phyloP scores from a whole-genome alignment of 257 asterid genomes.

The Fraxinus cuspidata region DNA sequence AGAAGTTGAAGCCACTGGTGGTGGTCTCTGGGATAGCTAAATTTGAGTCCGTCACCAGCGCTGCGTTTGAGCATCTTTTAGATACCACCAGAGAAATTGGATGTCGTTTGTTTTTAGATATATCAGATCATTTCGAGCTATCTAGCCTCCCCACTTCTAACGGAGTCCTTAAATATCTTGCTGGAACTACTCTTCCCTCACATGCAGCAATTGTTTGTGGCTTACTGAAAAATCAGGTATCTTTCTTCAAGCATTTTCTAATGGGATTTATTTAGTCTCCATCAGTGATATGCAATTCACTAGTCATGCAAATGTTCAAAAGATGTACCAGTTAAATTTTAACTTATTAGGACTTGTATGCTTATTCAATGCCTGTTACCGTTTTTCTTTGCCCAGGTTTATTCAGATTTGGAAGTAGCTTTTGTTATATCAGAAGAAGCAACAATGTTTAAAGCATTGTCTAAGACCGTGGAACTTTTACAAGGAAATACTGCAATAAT shows the following conservation, averaged over 20 bases:
- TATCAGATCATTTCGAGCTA: constrained; percentile 94
- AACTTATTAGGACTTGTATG: not conserved
- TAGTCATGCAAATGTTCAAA: constrained; percentile 1
- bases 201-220: constrained; percentile 91
- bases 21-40: constrained; percentile 95
- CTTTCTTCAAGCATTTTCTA: not conserved
- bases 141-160: constrained; percentile 92
- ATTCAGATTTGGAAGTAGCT: constrained; percentile 93
- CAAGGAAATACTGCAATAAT: constrained; percentile 90
- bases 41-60: constrained; percentile 88
- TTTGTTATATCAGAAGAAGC: constrained; percentile 91
- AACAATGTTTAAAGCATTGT: constrained; percentile 65
- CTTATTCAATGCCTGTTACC: constrained; percentile 3
- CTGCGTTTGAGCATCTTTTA: constrained; percentile 82
- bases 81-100: constrained; percentile 79
- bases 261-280: not conserved
- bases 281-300: not conserved
- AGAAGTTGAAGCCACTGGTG: constrained; percentile 83
- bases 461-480: constrained; percentile 84
- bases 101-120: constrained; percentile 76
- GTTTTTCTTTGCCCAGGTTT: constrained; percentile 57
- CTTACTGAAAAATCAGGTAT: constrained; percentile 85
- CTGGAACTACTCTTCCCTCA: constrained; percentile 82
- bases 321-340: not conserved
- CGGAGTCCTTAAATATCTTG: constrained; percentile 92